phyloP scores from a whole-genome alignment of 2,329 filamentous ascomycete genomes.

The Pseudophaeomoniella oleicola region DNA sequence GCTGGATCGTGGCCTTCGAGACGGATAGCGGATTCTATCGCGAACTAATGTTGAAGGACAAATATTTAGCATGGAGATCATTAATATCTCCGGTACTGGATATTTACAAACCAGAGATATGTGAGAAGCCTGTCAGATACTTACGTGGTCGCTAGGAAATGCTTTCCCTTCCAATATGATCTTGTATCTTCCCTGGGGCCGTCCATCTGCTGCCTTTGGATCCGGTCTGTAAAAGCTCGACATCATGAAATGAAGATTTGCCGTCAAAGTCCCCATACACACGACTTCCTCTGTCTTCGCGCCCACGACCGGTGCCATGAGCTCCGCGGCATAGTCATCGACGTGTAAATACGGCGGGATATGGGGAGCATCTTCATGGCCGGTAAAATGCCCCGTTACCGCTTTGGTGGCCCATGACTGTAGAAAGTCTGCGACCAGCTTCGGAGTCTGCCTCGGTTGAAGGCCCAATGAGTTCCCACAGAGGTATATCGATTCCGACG shows the following conservation, averaged over 20 bases:
- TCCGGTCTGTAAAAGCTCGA: slow-evolving; percentile 69
- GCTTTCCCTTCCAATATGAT: slow-evolving; percentile 82
- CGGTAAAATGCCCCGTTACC: slow-evolving; percentile 68
- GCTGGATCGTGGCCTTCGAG: slow-evolving; percentile 54
- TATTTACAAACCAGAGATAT: too few relatives aligned
- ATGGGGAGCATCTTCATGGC: slow-evolving; percentile 49
- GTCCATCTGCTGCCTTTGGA: slow-evolving; percentile 18
- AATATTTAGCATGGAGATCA: slow-evolving; percentile 5
- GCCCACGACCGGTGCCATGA: slow-evolving; percentile 62
- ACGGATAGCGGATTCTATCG: slow-evolving; percentile 64
- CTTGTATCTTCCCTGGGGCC: slow-evolving; percentile 44
- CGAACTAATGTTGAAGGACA: slow-evolving; percentile 43
- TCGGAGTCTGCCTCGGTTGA: slow-evolving; percentile 55
- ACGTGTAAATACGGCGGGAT: slow-evolving; percentile 64
- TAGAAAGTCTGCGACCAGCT: slow-evolving; percentile 57
- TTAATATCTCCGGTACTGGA: too few relatives aligned
- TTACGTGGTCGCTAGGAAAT: slow-evolving; percentile 72
- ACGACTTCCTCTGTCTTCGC: slow-evolving; percentile 60
- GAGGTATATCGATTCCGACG: slow-evolving; percentile 56
- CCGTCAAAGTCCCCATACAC: slow-evolving; percentile 76
- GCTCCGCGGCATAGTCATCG: slow-evolving; percentile 56
- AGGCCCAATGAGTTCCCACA: slow-evolving; percentile 82
- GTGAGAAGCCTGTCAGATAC: slow-evolving; percentile 11
- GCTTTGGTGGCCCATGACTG: slow-evolving; percentile 74
- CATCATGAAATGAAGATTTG: slow-evolving; percentile 69